Evolutionary conservation across 139 green algal species (phyloP), one percentile per base, ranked within the genome.

Genomic region (Dunaliella primolecta): DNA sequence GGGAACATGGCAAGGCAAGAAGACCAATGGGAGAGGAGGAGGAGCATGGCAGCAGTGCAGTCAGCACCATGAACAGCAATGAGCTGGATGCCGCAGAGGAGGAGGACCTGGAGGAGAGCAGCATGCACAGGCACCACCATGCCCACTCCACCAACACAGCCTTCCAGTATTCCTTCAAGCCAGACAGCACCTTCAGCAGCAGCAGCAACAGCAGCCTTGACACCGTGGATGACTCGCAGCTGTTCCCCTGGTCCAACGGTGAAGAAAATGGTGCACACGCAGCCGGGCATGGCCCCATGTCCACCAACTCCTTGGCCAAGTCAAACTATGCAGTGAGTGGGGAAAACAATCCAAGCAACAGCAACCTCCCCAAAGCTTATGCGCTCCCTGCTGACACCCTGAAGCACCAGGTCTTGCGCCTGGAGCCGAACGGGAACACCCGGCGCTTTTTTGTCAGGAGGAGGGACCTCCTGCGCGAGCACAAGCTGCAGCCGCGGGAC

Each of bases 401-500:
- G 46, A 64, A 64, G 46, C 46, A 64, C 46, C 84, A 96, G 91
- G 92, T 96, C 7, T 80, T 98, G 34, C 88, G 93, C 2, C 80
- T 98, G 1, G 92, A 96, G 79, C 81, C 81, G 24, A 86, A 80
- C 0, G 95, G 92, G 29, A 88, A 88, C 29, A 91, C 89, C 32
- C 91, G 94, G 1, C 90, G 89, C 25, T 88, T 97, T 36, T 96
- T 93, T 82, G 92, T 96, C 36, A 83, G 88, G 85, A 91, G 96
- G 1, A 88, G 96, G 7, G 95, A 98, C 87, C 85, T 99, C 81
- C 91, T 98, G 27, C 85, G 95, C 0, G 89, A 93, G 34, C 90
- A 98, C 88, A 77, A 89, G 3, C 87, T 99, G 87, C 93, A 96
- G 91, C 96, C 96, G 33, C 94, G 96, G 7, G 96, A 99, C 85